These are phyloP conservation scores for Auriscalpium vulgare DNA, from an alignment of 768 basidiomycete genomes.

Conservation along the genomic window DNA sequence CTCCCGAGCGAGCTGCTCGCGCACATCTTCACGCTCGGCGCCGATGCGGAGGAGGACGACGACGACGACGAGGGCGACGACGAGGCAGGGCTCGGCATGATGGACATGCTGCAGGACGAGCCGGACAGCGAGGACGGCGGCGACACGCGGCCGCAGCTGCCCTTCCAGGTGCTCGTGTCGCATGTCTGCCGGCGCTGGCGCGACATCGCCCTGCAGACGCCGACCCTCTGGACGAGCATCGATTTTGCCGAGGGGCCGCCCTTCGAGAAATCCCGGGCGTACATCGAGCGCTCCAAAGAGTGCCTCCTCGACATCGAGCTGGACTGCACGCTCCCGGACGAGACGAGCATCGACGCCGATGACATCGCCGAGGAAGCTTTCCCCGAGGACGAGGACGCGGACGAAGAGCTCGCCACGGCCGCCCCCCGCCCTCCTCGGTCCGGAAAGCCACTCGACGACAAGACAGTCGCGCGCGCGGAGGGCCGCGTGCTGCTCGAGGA, in stretches of 20 bases:
- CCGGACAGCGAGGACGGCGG: constrained; percentile 9
- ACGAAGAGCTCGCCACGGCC: neutral
- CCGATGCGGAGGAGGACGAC: constrained; percentile 14
- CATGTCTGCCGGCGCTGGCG: constrained; percentile 61
- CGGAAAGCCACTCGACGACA: neutral
- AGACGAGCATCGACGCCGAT: constrained; percentile 5
- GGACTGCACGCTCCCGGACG: constrained; percentile 19
- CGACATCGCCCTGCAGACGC: constrained; percentile 39
- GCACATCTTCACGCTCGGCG: constrained; percentile 27
- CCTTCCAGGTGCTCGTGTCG: constrained; percentile 49
- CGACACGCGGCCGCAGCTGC: constrained; percentile 9
- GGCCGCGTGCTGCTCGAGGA: constrained; percentile 14
- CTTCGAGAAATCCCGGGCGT: constrained; percentile 34
- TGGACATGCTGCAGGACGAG: neutral
- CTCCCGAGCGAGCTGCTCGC: constrained; percentile 55
- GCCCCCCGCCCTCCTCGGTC: neutral
- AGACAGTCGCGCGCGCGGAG: neutral
- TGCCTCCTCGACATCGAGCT: constrained; percentile 48
- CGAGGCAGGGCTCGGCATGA: constrained; percentile 14
- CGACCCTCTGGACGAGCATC: constrained; percentile 49
- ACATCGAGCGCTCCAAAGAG: constrained; percentile 46
- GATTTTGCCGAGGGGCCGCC: constrained; percentile 32
- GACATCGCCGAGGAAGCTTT: constrained; percentile 2
- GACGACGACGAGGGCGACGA: constrained; percentile 20
- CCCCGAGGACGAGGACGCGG: neutral